A percentile compares a stretch with the other conserved stretches of the same genome.
Evolutionary conservation across 2,329 filamentous ascomycete species (phyloP).

Genomic region (Coleophoma cylindrospora): DNA sequence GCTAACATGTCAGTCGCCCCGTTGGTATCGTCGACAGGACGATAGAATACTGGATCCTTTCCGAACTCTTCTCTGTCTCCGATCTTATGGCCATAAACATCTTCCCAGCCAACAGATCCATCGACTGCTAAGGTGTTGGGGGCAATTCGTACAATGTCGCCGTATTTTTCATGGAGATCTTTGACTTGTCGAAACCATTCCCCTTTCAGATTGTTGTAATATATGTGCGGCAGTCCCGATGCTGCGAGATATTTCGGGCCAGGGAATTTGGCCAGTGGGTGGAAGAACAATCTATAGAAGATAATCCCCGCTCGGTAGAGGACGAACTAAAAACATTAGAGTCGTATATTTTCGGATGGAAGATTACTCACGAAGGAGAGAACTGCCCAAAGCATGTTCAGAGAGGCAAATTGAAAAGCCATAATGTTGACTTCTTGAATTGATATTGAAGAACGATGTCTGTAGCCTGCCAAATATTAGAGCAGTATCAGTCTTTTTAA

Average conservation of each 20-base stretch:
- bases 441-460: no score
- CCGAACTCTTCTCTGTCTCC: background rate
- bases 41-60: background rate
- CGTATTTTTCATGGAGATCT: conserved; percentile 5
- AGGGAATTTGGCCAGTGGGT: conserved; percentile 5
- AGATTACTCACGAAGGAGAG: no score
- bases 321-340: no score
- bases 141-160: conserved; percentile 5
- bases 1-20: no score
- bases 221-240: background rate
- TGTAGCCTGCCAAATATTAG: no score
- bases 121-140: conserved; percentile 4
- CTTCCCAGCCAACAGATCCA: conserved; percentile 5
- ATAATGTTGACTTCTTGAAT: no score
- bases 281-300: conserved; percentile 5
- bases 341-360: no score
- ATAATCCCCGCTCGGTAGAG: background rate
- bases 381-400: no score
- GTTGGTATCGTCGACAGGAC: no score
- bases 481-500: no score
- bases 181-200: background rate
- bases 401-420: no score
- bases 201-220: background rate
- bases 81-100: no score
- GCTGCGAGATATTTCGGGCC: background rate